Evolutionary conservation across 2,329 filamentous ascomycete species (phyloP), one percentile per base, ranked within the genome.

Genomic region (Aspergillus hiratsukae): DNA sequence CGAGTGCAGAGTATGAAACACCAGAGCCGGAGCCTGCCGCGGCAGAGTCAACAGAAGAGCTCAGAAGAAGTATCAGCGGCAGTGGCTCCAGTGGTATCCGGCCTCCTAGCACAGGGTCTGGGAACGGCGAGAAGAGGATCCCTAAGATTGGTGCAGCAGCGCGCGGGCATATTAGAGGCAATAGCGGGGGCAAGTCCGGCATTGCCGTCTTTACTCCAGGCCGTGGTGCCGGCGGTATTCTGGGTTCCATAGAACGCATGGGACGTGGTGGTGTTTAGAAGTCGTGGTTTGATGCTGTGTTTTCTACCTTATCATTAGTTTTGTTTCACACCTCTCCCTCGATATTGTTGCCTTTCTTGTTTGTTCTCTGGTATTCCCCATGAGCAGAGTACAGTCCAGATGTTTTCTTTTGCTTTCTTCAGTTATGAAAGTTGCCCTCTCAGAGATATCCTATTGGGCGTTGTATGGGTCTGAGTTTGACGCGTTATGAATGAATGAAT

Each of bases 241-340:
- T 95, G 87, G 88, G 82, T 65, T 91, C 88, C 19, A 94, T 95
- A 71, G 90, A 95, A 79, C 85, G 87, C 75, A 95, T 95, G 91
- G 90, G 90, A 9, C 86, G 80, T 28, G 69, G 69, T 41, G 68
- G 67, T 53, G 61, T 56, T 19, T 69, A 51, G 54, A 37, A 45
- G 10, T 8, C 4, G 11, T 23, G 28, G 19, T 10, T 53, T 40
- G 28, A 14, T 53, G 25, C 40, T 52, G 9, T 31, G 4, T 31
- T 55, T 49, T 35, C 35, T 25, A 27, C 48, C 50, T 41, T 29
- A 27, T 51, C 51, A 51, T 48, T 51, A 27, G 40, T 45, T 46
- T 28, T 29, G 4, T 45, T 27, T 37, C n/a, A 17, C 49, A 17
- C n/a, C 1, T 27, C 19, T 40, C 11, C 21, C 48, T 57, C n/a